phyloP scores from a whole-genome alignment of 768 basidiomycete species.

The Hericium erinaceus region DNA sequence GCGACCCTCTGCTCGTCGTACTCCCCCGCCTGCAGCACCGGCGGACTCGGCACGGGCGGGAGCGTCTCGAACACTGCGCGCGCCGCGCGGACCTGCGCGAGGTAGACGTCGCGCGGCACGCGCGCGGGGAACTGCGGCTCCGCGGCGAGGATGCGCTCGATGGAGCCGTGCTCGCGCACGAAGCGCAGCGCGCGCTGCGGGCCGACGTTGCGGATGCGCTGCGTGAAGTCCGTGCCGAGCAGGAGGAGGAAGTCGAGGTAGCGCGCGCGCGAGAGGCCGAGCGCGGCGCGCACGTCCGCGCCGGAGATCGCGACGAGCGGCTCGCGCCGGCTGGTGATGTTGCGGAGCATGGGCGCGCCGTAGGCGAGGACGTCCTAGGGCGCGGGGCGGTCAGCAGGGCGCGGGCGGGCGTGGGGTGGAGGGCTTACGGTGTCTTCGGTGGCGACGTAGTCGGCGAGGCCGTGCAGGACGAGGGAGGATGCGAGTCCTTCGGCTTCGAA shows the following conservation, averaged over 20 bases:
- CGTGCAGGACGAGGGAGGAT: conserved; percentile 61
- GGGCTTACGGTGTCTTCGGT: conserved; percentile 76
- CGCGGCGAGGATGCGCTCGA: conserved; percentile 56
- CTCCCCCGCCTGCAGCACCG: conserved; percentile 25
- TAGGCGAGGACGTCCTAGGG: conserved; percentile 75
- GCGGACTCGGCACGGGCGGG: conserved; percentile 47
- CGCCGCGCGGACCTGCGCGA: conserved; percentile 54
- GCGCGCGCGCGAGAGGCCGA: conserved; percentile 48
- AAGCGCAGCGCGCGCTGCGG: conserved; percentile 69
- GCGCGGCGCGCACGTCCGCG: conserved; percentile 43
- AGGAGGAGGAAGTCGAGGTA: conserved; percentile 78
- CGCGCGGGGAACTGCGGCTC: conserved; percentile 44
- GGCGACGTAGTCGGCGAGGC: conserved; percentile 78
- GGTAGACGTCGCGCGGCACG: conserved; percentile 39
- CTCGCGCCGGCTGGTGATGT: conserved; percentile 49
- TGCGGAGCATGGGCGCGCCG: conserved; percentile 74
- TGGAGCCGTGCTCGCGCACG: conserved; percentile 60
- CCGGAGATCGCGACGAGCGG: conserved; percentile 63
- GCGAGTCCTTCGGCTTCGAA: conserved; percentile 86
- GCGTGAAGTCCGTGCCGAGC: conserved; percentile 85
- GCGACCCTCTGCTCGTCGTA: conserved; percentile 34
- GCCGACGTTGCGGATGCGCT: conserved; percentile 76
- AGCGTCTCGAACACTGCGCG: conserved; percentile 55
- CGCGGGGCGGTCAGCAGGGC: background rate
- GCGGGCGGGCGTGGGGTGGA: background rate